These are phyloP conservation scores for Coemansia sp. DNA, from an alignment of 192 early-diverging fungal species.

Conservation along the genomic window DNA sequence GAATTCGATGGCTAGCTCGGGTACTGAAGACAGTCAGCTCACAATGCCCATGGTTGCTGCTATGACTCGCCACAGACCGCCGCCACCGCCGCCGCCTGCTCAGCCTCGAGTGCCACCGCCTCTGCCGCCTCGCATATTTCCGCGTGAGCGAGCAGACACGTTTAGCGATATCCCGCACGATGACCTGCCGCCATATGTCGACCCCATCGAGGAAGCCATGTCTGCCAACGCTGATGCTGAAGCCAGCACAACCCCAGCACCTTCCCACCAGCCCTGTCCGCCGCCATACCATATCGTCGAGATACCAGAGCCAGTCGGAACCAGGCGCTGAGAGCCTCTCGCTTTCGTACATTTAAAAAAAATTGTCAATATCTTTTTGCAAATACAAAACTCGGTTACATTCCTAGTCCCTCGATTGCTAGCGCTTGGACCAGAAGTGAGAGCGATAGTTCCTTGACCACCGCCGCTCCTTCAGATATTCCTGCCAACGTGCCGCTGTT, in stretches of 20 bases:
- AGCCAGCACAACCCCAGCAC: background rate
- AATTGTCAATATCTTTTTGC: background rate
- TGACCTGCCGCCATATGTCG: slow-evolving; percentile 52
- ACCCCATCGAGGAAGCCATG: slow-evolving; percentile 54
- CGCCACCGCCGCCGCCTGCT: slow-evolving; percentile 11
- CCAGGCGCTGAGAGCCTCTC: background rate
- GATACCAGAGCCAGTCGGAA: background rate
- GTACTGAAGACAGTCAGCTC: background rate
- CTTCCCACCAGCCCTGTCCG: slow-evolving; percentile 22
- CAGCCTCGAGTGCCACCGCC: background rate
- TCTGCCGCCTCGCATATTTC: slow-evolving; percentile 12
- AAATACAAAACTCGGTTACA: slow-evolving; percentile 19
- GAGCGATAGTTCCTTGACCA: slow-evolving; percentile 39
- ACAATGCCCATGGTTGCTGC: background rate
- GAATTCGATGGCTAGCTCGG: background rate
- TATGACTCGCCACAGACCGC: background rate
- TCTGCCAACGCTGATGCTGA: background rate
- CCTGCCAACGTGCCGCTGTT: background rate
- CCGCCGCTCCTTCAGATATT: background rate
- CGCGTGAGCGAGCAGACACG: slow-evolving; percentile 33
- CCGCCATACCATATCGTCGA: slow-evolving; percentile 44
- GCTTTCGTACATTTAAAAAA: background rate
- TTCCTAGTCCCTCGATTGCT: slow-evolving; percentile 52
- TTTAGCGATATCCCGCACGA: slow-evolving; percentile 47
- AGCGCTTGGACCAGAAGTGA: slow-evolving; percentile 44